These are phyloP conservation scores for Debaryomyces psychrophilus DNA, from an alignment of 1,139 yeast genomes.

Conservation along the genomic window DNA sequence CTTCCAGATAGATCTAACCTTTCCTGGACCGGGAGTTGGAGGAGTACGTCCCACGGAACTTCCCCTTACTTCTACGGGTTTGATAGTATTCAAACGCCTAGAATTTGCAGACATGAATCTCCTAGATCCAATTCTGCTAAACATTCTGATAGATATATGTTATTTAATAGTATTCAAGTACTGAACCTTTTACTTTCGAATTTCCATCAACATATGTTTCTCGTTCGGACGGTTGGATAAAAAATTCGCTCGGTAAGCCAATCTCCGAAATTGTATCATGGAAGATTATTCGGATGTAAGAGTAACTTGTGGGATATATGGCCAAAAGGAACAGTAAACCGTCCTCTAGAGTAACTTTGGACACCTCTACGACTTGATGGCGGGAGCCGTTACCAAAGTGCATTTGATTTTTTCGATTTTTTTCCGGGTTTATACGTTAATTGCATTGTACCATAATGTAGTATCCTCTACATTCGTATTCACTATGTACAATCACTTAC, in stretches of 20 bases:
- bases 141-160: slow-evolving; percentile 3
- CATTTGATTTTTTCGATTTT: too few species aligned
- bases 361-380: too few species aligned
- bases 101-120: slow-evolving; percentile 23
- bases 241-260: slow-evolving; percentile 2
- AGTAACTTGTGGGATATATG: background rate
- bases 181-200: too few species aligned
- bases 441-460: too few species aligned
- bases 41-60: slow-evolving; percentile 13
- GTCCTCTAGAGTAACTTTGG: too few species aligned
- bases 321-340: background rate
- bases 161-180: too few species aligned
- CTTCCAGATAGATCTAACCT: slow-evolving; percentile 25
- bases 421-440: too few species aligned
- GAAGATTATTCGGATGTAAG: background rate
- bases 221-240: slow-evolving; percentile 1
- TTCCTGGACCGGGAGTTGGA: slow-evolving; percentile 10
- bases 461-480: too few species aligned
- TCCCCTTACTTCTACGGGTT: slow-evolving; percentile 8
- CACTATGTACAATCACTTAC: too few species aligned
- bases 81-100: slow-evolving; percentile 16
- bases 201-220: background rate
- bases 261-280: background rate
- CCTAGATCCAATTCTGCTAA: slow-evolving; percentile 18
- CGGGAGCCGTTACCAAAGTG: too few species aligned